Percentiles rank a stretch among this genome's conserved stretches.
phyloP scores from a whole-genome alignment of 2,329 filamentous ascomycete species.

The Beauveria varroae region DNA sequence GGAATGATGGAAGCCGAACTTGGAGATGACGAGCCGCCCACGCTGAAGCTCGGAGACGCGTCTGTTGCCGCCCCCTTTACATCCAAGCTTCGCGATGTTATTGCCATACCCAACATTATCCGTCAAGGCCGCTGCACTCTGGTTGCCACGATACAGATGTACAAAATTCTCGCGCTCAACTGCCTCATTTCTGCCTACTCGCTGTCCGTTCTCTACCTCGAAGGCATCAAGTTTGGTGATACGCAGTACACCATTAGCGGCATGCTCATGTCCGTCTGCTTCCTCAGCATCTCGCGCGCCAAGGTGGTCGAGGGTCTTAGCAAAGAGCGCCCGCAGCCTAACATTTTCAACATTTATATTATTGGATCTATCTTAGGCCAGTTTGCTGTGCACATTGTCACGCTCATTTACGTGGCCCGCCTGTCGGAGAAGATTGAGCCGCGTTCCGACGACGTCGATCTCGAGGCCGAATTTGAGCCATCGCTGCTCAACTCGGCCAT shows the following conservation, averaged over 20 bases:
- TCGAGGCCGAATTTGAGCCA: conserved; percentile 90
- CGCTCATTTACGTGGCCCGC: conserved; percentile 86
- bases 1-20: conserved; percentile 88
- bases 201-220: conserved; percentile 88
- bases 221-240: conserved; percentile 98
- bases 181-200: conserved; percentile 98
- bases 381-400: conserved; percentile 91
- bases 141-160: conserved; percentile 99
- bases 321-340: conserved; percentile 94
- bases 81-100: conserved; percentile 91
- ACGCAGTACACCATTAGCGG: conserved; percentile 97
- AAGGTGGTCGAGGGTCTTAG: conserved; percentile 92
- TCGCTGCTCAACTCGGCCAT: conserved; percentile 94
- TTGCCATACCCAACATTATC: conserved; percentile 97
- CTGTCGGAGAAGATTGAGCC: conserved; percentile 82
- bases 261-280: conserved; percentile 99
- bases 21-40: conserved; percentile 83
- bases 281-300: conserved; percentile 95
- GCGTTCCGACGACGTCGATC: conserved; percentile 59
- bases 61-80: conserved; percentile 97
- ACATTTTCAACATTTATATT: conserved; percentile 99
- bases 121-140: conserved; percentile 95
- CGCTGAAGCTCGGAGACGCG: conserved; percentile 93
- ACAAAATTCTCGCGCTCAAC: conserved; percentile 97
- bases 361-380: conserved; percentile 96